Conservation (phyloP, 768 basidiomycete species). For the Serendipita sp. region DNA sequence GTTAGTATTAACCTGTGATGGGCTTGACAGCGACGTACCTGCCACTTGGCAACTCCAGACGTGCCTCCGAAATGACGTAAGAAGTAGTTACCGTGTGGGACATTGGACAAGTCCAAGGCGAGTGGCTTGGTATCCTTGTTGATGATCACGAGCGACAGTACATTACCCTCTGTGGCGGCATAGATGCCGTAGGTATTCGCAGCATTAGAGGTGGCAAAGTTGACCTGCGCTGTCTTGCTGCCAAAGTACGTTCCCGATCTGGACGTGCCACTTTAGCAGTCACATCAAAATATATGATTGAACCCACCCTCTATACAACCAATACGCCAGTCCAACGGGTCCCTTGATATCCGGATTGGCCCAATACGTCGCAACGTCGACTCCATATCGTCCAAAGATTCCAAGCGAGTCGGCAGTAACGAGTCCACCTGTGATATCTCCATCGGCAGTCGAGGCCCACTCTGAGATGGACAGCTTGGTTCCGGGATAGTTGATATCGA, state of each 20-base stretch:
- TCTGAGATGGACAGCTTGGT: constrained; percentile 39
- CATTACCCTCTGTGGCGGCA: constrained; percentile 27
- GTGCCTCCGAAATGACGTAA: constrained; percentile 40
- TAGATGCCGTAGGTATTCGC: constrained; percentile 29
- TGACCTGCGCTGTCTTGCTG: constrained; percentile 27
- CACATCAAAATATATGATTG: neutral
- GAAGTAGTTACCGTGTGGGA: constrained; percentile 35
- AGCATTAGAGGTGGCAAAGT: constrained; percentile 25
- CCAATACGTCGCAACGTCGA: constrained; percentile 42
- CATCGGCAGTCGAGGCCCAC: constrained; percentile 32
- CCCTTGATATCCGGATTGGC: constrained; percentile 29
- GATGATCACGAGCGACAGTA: constrained; percentile 30
- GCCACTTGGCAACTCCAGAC: constrained; percentile 38
- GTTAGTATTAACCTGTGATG: neutral
- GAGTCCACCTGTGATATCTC: constrained; percentile 37
- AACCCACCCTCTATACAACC: constrained; percentile 37
- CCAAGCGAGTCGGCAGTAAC: constrained; percentile 36
- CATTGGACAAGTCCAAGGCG: constrained; percentile 25
- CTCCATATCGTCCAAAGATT: constrained; percentile 32
- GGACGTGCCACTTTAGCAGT: neutral
- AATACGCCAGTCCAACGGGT: constrained; percentile 37
- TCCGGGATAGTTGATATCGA: constrained; percentile 34
- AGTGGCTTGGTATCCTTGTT: constrained; percentile 34
- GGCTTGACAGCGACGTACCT: constrained; percentile 20
- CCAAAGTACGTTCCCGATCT: constrained; percentile 35